These are phyloP conservation scores for Penicillium tannophilum DNA, from an alignment of 495 filamentous ascomycete species.

Conservation along the genomic window DNA sequence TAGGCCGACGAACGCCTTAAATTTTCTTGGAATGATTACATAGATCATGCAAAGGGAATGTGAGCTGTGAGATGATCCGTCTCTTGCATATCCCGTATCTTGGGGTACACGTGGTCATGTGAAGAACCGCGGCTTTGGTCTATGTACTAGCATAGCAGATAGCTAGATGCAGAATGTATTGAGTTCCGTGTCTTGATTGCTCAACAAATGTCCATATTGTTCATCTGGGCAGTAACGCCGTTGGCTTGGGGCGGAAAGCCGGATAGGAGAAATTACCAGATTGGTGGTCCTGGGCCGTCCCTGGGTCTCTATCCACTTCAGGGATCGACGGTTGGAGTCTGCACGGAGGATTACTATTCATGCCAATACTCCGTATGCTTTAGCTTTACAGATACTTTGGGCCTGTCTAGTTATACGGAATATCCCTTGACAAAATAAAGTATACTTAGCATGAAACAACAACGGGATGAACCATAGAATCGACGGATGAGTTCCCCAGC, in stretches of 20 bases:
- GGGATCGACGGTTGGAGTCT: conserved; percentile 7
- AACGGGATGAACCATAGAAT: neutral
- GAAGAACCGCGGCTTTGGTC: neutral
- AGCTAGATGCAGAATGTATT: no score
- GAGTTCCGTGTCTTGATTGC: no score
- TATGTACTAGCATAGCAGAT: neutral
- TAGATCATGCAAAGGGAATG: no score
- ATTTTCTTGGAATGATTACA: no score
- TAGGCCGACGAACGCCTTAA: neutral
- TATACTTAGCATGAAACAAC: neutral
- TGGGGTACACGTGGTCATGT: neutral
- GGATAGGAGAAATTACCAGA: conserved; percentile 14
- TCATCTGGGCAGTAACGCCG: neutral
- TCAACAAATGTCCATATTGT: no score
- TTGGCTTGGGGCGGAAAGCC: neutral
- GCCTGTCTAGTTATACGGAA: no score
- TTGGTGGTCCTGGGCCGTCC: conserved; percentile 17
- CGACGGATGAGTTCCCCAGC: neutral
- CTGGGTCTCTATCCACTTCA: conserved; percentile 1
- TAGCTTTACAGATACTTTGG: neutral
- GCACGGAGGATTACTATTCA: neutral
- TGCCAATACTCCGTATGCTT: neutral
- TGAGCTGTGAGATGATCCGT: neutral
- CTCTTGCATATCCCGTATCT: neutral
- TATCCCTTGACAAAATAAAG: conserved; percentile 1